Conservation (phyloP, 495 filamentous ascomycete species). For the Emericellopsis terricola region DNA sequence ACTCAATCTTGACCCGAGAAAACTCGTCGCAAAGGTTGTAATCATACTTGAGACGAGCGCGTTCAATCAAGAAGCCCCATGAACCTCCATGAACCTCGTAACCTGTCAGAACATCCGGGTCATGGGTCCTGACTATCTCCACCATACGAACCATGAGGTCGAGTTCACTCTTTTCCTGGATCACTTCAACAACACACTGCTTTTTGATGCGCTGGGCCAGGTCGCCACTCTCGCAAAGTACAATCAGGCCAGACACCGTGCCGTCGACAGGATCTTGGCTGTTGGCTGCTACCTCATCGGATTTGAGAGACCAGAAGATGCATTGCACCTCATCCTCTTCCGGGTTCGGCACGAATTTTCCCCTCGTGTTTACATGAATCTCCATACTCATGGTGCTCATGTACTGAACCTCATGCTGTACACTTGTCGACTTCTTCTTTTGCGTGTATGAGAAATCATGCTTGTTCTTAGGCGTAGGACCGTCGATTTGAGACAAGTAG, state of each 20-base stretch:
- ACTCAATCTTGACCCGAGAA: conserved; percentile 69
- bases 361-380: conserved; percentile 83
- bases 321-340: conserved; percentile 78
- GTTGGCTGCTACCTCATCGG: conserved; percentile 33
- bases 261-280: conserved; percentile 16
- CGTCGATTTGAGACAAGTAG: conserved; percentile 70
- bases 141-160: conserved; percentile 68
- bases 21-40: conserved; percentile 82
- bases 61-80: conserved; percentile 91
- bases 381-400: conserved; percentile 96
- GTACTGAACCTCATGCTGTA: conserved; percentile 74
- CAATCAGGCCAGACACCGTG: conserved; percentile 40
- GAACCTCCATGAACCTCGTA: conserved; percentile 88
- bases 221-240: conserved; percentile 37
- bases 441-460: conserved; percentile 82
- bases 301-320: conserved; percentile 80
- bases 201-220: conserved; percentile 28
- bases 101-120: conserved; percentile 88
- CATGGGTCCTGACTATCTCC: conserved; percentile 65
- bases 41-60: conserved; percentile 71
- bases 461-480: conserved; percentile 69
- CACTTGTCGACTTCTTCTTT: conserved; percentile 51
- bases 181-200: conserved; percentile 38
- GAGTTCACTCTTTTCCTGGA: conserved; percentile 61
- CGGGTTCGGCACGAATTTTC: conserved; percentile 64